Conservation (phyloP, 2,329 filamentous ascomycete genomes). For the Diplodia intermedia region DNA sequence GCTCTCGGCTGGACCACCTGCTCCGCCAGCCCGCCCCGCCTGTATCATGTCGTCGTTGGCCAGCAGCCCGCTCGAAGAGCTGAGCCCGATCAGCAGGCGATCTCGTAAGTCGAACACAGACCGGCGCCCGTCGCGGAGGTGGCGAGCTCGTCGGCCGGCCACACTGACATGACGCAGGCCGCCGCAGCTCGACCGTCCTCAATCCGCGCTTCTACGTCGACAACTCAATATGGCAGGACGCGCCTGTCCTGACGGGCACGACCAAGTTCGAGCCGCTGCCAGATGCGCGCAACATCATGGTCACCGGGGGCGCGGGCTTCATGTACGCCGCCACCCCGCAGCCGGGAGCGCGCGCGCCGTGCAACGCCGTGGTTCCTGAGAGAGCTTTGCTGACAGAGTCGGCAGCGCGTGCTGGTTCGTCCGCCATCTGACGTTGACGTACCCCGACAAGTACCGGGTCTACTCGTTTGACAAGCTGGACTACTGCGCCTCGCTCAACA, state of each 20-base stretch:
- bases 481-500: constrained; percentile 81
- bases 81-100: constrained; percentile 29
- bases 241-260: constrained; percentile 71
- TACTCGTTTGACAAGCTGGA: constrained; percentile 86
- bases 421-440: constrained; percentile 76
- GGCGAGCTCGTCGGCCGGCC: not conserved
- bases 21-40: constrained; percentile 32
- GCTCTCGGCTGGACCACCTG: constrained; percentile 18
- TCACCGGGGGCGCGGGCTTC: constrained; percentile 85
- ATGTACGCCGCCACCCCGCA: constrained; percentile 65
- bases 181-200: constrained; percentile 46
- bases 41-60: constrained; percentile 29
- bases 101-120: constrained; percentile 35
- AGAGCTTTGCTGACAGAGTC: constrained; percentile 34
- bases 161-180: constrained; percentile 24
- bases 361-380: not conserved
- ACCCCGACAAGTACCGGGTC: constrained; percentile 76
- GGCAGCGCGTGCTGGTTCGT: constrained; percentile 81
- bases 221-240: constrained; percentile 72
- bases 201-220: constrained; percentile 56
- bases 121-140: constrained; percentile 37
- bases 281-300: constrained; percentile 79
- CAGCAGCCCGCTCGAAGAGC: constrained; percentile 28
- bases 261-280: constrained; percentile 73
- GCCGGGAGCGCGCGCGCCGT: constrained; percentile 25